Percentiles rank a stretch among this genome's conserved stretches.
phyloP scores from a whole-genome alignment of 345 rosid species.

The Eucalyptus cloeziana region DNA sequence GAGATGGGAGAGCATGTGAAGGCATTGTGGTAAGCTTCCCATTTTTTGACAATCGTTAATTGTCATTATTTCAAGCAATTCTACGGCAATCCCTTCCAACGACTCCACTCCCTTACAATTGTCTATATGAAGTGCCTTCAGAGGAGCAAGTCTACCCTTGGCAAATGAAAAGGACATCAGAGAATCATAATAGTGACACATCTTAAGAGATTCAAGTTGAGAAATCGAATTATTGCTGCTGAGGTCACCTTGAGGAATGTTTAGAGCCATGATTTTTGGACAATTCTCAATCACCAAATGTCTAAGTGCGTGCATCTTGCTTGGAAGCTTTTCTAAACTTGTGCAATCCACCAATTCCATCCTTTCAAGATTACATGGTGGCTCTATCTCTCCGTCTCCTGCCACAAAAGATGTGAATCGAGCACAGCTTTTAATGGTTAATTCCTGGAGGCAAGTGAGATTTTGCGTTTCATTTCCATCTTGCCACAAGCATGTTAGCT shows the following conservation, averaged over 20 bases:
- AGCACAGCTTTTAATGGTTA: too few relatives aligned
- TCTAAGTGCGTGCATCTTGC: not conserved
- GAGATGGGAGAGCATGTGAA: not conserved
- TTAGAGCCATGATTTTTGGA: not conserved
- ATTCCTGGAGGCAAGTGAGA: too few relatives aligned
- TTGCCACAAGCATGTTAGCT: not conserved
- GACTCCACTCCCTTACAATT: not conserved
- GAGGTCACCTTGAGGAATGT: rapidly evolving
- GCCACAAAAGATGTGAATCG: not conserved
- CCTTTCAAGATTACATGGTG: not conserved
- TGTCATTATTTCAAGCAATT: rapidly evolving
- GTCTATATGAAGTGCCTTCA: rapidly evolving
- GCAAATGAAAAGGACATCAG: rapidly evolving
- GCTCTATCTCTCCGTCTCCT: not conserved
- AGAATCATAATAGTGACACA: rapidly evolving
- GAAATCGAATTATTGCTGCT: rapidly evolving
- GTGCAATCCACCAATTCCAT: not conserved
- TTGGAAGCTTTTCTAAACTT: not conserved
- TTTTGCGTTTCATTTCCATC: too few relatives aligned
- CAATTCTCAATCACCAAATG: rapidly evolving
- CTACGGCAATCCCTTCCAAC: not conserved
- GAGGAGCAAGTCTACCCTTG: not conserved
- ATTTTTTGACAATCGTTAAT: rapidly evolving
- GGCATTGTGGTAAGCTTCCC: not conserved
- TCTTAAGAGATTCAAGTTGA: not conserved